Percentiles rank a stretch among this genome's conserved stretches.
These are phyloP conservation scores for Sporothrix protearum DNA, from an alignment of 2,329 filamentous ascomycete species.

Conservation along the genomic window DNA sequence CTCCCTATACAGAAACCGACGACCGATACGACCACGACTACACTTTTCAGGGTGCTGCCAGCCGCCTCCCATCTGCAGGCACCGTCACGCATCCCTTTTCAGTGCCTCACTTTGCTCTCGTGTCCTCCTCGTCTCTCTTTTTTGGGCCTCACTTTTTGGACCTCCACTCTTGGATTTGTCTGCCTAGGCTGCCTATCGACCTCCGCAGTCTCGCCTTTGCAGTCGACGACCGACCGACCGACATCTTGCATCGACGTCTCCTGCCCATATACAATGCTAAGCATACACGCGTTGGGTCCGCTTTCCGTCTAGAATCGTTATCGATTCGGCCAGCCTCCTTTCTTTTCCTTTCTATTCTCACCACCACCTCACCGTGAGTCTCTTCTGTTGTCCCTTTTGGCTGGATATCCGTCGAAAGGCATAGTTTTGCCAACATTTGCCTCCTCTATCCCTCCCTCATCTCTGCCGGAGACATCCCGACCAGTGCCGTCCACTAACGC, in stretches of 20 bases:
- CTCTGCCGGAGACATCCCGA: background rate
- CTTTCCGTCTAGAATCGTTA: slow-evolving; percentile 9
- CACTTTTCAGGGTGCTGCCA: slow-evolving; percentile 9
- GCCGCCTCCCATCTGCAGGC: background rate
- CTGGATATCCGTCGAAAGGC: background rate
- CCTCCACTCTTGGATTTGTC: background rate
- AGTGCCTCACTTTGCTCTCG: slow-evolving; percentile 2
- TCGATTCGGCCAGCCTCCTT: background rate
- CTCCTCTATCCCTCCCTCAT: background rate
- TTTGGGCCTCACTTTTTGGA: background rate
- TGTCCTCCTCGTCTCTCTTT: background rate
- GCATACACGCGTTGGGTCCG: slow-evolving; percentile 16
- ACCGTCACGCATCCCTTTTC: slow-evolving; percentile 6
- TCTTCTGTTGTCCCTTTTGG: background rate
- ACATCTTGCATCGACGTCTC: background rate
- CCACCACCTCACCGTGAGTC: background rate
- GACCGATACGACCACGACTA: background rate
- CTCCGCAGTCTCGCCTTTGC: background rate
- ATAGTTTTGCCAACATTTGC: background rate
- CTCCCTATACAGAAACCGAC: background rate
- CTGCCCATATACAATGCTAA: slow-evolving; percentile 10
- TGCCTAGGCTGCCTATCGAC: slow-evolving; percentile 1
- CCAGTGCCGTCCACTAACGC: background rate
- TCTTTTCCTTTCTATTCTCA: background rate
- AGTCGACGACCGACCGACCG: background rate